Evolutionary conservation across 2,329 filamentous ascomycete genomes (phyloP).

Genomic region (Trichophyton rubrum): DNA sequence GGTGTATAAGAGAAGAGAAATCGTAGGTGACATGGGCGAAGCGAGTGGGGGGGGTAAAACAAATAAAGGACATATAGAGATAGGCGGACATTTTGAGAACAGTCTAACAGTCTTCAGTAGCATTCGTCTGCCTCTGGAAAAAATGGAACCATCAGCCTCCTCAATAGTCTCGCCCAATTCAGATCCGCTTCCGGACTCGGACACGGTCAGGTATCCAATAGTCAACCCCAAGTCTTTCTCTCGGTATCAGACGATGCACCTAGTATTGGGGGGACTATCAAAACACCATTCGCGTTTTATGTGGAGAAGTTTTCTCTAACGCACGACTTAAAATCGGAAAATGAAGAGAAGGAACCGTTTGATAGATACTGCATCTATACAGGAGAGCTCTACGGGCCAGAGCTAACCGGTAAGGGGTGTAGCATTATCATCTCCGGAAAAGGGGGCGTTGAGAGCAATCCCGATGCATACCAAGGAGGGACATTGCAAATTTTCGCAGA

Average conservation of each 20-base stretch:
- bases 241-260: neutral
- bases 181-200: neutral
- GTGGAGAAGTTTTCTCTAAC: neutral
- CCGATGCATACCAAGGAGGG: neutral
- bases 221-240: neutral
- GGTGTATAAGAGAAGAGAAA: too few species aligned
- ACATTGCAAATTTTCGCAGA: neutral
- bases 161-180: neutral
- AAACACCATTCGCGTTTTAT: neutral
- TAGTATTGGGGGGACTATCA: neutral
- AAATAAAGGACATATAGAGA: too few species aligned
- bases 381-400: neutral
- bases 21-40: too few species aligned
- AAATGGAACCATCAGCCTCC: too few species aligned
- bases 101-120: too few species aligned
- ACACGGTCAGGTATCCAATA: neutral
- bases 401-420: neutral
- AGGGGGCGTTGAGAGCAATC: neutral
- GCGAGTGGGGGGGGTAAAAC: too few species aligned
- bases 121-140: too few species aligned
- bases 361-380: neutral
- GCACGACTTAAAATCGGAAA: neutral
- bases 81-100: too few species aligned
- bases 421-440: neutral
- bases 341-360: neutral